Percentiles rank a stretch among this genome's conserved stretches.
phyloP scores from a whole-genome alignment of 2,329 filamentous ascomycete genomes.

The Sarocladium oryzae region DNA sequence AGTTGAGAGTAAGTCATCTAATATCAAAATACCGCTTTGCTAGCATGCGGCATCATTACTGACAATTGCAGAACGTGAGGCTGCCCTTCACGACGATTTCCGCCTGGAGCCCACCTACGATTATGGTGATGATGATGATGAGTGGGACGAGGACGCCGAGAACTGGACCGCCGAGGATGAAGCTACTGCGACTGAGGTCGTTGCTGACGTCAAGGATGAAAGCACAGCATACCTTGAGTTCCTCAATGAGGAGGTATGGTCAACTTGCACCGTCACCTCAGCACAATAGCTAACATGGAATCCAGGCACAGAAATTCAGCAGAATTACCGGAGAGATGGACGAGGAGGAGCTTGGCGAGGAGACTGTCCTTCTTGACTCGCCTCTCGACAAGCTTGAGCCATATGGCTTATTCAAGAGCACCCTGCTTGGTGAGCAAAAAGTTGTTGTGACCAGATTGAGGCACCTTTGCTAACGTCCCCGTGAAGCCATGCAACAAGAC shows the following conservation, averaged over 20 bases:
- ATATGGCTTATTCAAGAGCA: constrained; percentile 77
- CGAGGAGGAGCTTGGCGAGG: constrained; percentile 83
- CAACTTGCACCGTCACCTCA: not conserved
- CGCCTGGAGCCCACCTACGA: constrained; percentile 58
- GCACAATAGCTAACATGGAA: constrained; percentile 15
- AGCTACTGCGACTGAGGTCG: constrained; percentile 54
- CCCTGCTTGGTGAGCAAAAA: not conserved
- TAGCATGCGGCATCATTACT: not conserved
- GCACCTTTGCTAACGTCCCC: constrained; percentile 13
- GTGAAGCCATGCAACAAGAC: constrained; percentile 74
- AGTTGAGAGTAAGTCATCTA: constrained; percentile 63
- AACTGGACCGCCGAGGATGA: constrained; percentile 74
- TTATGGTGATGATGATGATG: constrained; percentile 71
- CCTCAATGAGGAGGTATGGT: constrained; percentile 74
- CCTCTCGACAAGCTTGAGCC: constrained; percentile 93
- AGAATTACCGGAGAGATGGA: constrained; percentile 56
- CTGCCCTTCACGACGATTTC: constrained; percentile 84
- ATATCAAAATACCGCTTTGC: too few relatives aligned
- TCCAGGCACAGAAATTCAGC: constrained; percentile 74
- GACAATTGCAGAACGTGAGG: constrained; percentile 62
- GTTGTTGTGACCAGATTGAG: not conserved
- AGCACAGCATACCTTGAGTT: constrained; percentile 94
- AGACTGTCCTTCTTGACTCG: constrained; percentile 87
- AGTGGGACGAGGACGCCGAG: constrained; percentile 74
- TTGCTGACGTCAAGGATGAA: constrained; percentile 72